Base-by-base conservation (phyloP, 179 eudicot genomes). In the Beta lomatogona region DNA sequence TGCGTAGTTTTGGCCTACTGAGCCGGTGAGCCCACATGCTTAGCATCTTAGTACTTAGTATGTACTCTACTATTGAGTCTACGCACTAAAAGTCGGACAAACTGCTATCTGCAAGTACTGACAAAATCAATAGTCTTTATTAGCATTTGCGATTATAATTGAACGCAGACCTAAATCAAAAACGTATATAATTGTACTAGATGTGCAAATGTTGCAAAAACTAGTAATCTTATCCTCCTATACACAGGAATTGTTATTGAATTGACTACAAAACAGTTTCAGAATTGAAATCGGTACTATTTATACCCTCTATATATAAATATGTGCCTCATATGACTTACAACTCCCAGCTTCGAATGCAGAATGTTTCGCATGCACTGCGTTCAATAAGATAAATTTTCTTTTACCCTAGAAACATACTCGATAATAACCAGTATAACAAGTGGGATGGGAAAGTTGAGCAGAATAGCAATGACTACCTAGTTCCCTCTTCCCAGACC, bases 311-410 rank as follows among this genome's bases (percentile, higher is more conserved):
- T 63, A 21, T 63, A 63, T 50, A 63, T 50, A 80, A 66, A 63
- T 73, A 80, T 72, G 52, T 80, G 80, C 65, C 72, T 65, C 63
- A 25, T 10, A 76, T 74, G 21, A 50, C 60, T 28, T 80, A 81
- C 84, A 81, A 67, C 19, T 76, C 31, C 44, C 67, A 45, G 82
- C 22, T 14, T 58, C 79, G 54, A 41, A 45, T 2, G 41, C 80
- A 71, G n/a, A 82, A 18, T 60, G 57, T 36, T 60, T 28, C 53
- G 14, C 55, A 12, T 59, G 54, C 80, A 70, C 65, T 59, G 11
- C 50, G 19, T 6, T 48, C 21, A 53, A 31, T 16, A 21, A 68
- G n/a, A 19, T 48, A 10, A 45, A n/a, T 31, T 45, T 22, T 44
- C 45, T 15, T 58, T 41, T 21, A 75, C 61, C 68, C 84, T 58